A percentile compares a stretch with the other conserved stretches of the same genome.
These are phyloP conservation scores for Neurospora sp. DNA, from an alignment of 495 filamentous ascomycete species.

Conservation along the genomic window DNA sequence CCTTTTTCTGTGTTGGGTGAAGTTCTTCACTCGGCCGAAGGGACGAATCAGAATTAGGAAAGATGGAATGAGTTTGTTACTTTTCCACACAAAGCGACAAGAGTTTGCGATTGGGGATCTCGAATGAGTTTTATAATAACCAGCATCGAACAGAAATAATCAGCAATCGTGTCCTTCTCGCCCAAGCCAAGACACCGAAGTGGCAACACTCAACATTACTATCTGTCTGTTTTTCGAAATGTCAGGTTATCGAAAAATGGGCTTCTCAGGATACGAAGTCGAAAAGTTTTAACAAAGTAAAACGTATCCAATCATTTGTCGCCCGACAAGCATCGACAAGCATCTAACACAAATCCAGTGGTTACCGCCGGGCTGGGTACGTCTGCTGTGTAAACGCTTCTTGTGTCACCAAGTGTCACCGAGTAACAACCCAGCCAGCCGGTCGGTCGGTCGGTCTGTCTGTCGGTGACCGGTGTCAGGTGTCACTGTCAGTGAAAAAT, in stretches of 20 bases:
- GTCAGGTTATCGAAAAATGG: neutral
- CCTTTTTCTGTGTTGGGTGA: neutral
- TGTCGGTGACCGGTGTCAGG: neutral
- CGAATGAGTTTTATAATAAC: neutral
- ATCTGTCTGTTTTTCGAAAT: neutral
- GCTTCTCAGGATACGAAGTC: neutral
- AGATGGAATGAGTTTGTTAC: neutral
- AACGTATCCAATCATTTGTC: neutral
- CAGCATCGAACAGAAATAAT: neutral
- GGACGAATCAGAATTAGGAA: neutral
- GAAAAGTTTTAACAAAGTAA: neutral
- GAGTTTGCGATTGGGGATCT: neutral
- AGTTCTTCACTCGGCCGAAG: neutral
- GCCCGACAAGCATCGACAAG: neutral
- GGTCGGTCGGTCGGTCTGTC: neutral
- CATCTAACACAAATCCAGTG: neutral
- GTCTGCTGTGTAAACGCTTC: neutral
- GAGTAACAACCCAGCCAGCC: neutral
- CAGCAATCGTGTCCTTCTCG: neutral
- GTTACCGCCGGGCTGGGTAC: neutral
- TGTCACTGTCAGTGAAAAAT: neutral
- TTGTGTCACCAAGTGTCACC: neutral
- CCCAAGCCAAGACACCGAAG: no score
- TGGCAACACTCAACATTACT: neutral
- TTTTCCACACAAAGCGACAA: neutral